A percentile compares a stretch with the other conserved stretches of the same genome.
phyloP scores from a whole-genome alignment of 208 protist species.

The Angomonas deanei region DNA sequence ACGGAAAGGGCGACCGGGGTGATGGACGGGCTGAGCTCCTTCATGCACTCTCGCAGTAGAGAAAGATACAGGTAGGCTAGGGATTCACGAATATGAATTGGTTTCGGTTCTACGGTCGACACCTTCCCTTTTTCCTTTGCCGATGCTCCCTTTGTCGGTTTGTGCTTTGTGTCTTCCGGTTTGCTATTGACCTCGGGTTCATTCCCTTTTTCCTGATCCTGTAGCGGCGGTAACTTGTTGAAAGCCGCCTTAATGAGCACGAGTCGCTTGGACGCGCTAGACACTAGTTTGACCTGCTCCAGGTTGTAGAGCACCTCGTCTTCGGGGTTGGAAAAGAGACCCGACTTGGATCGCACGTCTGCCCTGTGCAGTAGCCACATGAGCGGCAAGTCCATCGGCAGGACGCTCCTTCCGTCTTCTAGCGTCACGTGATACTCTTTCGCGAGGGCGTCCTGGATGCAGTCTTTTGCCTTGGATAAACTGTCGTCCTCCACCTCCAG shows the following conservation, averaged over 20 bases:
- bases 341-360: slow-evolving; percentile 19
- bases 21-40: slow-evolving; percentile 37
- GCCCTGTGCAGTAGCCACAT: slow-evolving; percentile 38
- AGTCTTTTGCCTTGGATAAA: slow-evolving; percentile 25
- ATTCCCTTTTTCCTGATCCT: too few relatives aligned
- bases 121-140: neutral
- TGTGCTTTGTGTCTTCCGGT: neutral
- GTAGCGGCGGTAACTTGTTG: slow-evolving; percentile 36
- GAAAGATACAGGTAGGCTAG: slow-evolving; percentile 56
- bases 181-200: neutral
- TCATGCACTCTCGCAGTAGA: slow-evolving; percentile 54
- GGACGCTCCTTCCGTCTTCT: neutral
- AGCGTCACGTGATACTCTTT: neutral
- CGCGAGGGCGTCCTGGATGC: neutral
- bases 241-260: slow-evolving; percentile 40
- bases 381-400: slow-evolving; percentile 49
- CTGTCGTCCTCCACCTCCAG: slow-evolving; percentile 74
- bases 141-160: neutral
- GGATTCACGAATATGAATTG: slow-evolving; percentile 16
- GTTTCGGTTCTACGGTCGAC: too few relatives aligned
- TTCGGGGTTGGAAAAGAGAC: slow-evolving; percentile 19
- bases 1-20: slow-evolving; percentile 48
- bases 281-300: slow-evolving; percentile 41
- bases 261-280: slow-evolving; percentile 28
- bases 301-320: slow-evolving; percentile 37